Conservation (phyloP, 2,329 filamentous ascomycete species). For the Nemania serpens region DNA sequence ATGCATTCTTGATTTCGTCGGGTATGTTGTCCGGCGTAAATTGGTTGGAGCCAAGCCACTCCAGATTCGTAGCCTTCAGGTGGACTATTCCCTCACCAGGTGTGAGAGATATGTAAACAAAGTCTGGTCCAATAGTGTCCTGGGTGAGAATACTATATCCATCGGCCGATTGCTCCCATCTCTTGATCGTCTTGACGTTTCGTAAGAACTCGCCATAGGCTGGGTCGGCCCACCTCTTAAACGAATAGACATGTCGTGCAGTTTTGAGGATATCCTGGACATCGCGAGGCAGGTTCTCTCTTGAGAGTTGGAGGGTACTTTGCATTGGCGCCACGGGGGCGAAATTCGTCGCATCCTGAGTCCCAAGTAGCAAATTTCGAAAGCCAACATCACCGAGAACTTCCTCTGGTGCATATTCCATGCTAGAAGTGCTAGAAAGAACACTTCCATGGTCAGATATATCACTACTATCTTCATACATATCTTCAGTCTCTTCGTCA, state of each 20-base stretch:
- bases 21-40: slow-evolving; percentile 50
- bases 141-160: slow-evolving; percentile 43
- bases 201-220: slow-evolving; percentile 36
- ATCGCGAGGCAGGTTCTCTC: slow-evolving; percentile 34
- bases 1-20: slow-evolving; percentile 43
- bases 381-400: not conserved
- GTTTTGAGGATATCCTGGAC: slow-evolving; percentile 33
- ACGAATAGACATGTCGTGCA: slow-evolving; percentile 22
- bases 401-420: not conserved
- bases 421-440: not conserved
- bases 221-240: slow-evolving; percentile 30
- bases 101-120: slow-evolving; percentile 47
- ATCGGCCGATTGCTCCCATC: slow-evolving; percentile 51
- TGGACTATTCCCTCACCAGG: slow-evolving; percentile 31
- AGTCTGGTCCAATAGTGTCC: slow-evolving; percentile 43
- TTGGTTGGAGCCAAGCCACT: slow-evolving; percentile 48
- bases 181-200: slow-evolving; percentile 45
- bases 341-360: slow-evolving; percentile 18
- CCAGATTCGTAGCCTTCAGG: slow-evolving; percentile 36
- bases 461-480: slow-evolving; percentile 11
- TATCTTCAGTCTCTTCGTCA: slow-evolving; percentile 26
- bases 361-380: slow-evolving; percentile 24
- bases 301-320: slow-evolving; percentile 25
- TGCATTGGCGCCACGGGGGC: slow-evolving; percentile 22
- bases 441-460: slow-evolving; percentile 16